These are phyloP conservation scores for Microbotryum violaceum DNA, from an alignment of 1,284 basidiomycete species.

Conservation along the genomic window DNA sequence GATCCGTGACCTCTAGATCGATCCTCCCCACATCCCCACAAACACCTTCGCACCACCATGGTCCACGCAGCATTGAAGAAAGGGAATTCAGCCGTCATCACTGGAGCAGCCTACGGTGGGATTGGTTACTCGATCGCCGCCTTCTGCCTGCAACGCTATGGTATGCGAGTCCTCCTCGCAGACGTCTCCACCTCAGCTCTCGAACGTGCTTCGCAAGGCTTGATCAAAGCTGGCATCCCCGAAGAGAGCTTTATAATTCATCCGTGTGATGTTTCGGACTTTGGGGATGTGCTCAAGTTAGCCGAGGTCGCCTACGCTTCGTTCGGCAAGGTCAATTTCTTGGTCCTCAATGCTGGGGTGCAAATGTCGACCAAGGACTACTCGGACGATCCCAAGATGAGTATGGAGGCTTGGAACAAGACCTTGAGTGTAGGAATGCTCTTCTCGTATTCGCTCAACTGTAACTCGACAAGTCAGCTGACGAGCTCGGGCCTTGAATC, in stretches of 20 bases:
- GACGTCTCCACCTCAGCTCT: constrained; percentile 21
- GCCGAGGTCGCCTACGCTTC: constrained; percentile 17
- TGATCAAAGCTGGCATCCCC: constrained; percentile 10
- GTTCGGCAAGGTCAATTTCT: constrained; percentile 29
- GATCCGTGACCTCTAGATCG: no score
- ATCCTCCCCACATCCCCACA: no score
- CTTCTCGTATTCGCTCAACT: no score
- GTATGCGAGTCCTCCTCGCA: constrained; percentile 24
- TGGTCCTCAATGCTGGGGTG: constrained; percentile 33
- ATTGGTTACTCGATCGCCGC: constrained; percentile 29
- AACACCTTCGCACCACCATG: background rate
- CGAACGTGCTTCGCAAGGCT: background rate
- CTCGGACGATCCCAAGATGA: constrained; percentile 9
- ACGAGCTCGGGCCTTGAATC: background rate
- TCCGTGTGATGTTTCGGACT: constrained; percentile 22
- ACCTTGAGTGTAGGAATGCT: background rate
- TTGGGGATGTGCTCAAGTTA: constrained; percentile 18
- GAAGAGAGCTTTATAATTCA: constrained; percentile 18
- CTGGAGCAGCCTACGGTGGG: constrained; percentile 30
- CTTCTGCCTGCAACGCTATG: constrained; percentile 14
- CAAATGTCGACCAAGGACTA: constrained; percentile 11
- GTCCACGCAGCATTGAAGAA: constrained; percentile 13
- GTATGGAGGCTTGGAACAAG: constrained; percentile 24
- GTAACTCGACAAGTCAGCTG: background rate
- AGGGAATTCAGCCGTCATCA: constrained; percentile 28